Conservation (phyloP, 208 protist genomes). For the Crithidia thermophila region DNA sequence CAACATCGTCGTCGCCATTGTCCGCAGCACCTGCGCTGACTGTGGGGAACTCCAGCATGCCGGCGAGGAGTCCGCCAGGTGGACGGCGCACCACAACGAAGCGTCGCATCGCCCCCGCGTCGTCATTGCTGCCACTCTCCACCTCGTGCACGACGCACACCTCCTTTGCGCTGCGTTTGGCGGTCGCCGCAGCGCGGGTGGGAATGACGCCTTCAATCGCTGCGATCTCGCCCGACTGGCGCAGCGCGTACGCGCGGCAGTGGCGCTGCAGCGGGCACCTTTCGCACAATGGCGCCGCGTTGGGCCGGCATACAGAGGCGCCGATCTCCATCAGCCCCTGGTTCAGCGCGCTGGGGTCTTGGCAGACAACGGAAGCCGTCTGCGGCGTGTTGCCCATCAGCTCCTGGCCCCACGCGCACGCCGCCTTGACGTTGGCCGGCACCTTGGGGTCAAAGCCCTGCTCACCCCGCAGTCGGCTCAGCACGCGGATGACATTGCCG, state of each 20-base stretch:
- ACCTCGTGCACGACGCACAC: conserved; percentile 81
- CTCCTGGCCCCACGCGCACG: conserved; percentile 56
- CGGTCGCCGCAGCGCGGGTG: conserved; percentile 35
- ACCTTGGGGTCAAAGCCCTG: conserved; percentile 80
- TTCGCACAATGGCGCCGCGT: conserved; percentile 62
- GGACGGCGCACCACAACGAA: conserved; percentile 74
- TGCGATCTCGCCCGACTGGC: conserved; percentile 44
- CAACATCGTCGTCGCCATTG: not conserved
- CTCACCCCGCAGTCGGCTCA: conserved; percentile 80
- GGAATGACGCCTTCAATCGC: conserved; percentile 85
- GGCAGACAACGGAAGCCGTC: conserved; percentile 22
- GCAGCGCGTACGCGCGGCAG: conserved; percentile 56
- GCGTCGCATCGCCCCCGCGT: conserved; percentile 13
- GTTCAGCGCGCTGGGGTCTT: conserved; percentile 72
- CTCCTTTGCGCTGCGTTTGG: conserved; percentile 61
- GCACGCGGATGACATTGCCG: conserved; percentile 94
- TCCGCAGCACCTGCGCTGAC: conserved; percentile 12
- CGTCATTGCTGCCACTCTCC: not conserved
- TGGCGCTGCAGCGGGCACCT: conserved; percentile 63
- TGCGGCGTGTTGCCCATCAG: conserved; percentile 45
- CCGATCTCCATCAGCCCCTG: conserved; percentile 96
- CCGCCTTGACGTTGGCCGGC: conserved; percentile 57
- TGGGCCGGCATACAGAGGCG: conserved; percentile 81
- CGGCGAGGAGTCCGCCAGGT: conserved; percentile 62
- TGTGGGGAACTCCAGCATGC: conserved; percentile 85